Evolutionary conservation across 2,329 filamentous ascomycete species (phyloP), one percentile per base, ranked within the genome.

Genomic region (Trichoderma sp.): DNA sequence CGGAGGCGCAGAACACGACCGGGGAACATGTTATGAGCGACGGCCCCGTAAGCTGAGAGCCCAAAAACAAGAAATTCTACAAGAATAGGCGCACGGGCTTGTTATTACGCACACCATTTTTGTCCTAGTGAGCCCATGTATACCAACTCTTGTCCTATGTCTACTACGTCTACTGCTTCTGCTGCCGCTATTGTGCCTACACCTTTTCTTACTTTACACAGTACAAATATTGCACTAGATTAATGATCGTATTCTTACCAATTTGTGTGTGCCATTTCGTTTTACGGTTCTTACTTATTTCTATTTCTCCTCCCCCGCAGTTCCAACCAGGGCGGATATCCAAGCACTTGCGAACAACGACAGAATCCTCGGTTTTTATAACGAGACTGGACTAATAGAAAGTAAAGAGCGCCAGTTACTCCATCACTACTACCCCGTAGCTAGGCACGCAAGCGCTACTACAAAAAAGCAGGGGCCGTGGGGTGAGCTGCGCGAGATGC

Each of bases 381-480:
- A 31, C 19, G 29, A 24, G n/a, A 11, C 3, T 13, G 19, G 33
- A 16, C 6, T 10, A 5, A 49, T 24, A 29, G 59, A 33, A 4
- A 33, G 27, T 16, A 29, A 52, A 21, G 8, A 19, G 16, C 6
- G 16, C 14, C 27, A 7, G 27, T 47, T 29, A 10, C 27, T 5
- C 24, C 47, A 21, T 24, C 4, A 14, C 13, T 40, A 47, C 29
- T 40, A 56, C 33, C 49, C 49, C 49, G 21, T 55, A 21, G 29
- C 21, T 24, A 55, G 13, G 16, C 47, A 43, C 27, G 29, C 37
- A 58, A 33, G 47, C 29, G 52, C 40, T 43, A 57, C 49, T 57
- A 31, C 55, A 40, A 47, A 14, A 24, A 67, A 37, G 55, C 53
- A 67, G 29, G 53, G 63, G 40, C 40, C 63, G 63, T 47, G 63